Percentiles rank a stretch among this genome's conserved stretches.
These are phyloP conservation scores for Bjerkandera adusta DNA, from an alignment of 1,284 basidiomycete genomes.

Conservation along the genomic window DNA sequence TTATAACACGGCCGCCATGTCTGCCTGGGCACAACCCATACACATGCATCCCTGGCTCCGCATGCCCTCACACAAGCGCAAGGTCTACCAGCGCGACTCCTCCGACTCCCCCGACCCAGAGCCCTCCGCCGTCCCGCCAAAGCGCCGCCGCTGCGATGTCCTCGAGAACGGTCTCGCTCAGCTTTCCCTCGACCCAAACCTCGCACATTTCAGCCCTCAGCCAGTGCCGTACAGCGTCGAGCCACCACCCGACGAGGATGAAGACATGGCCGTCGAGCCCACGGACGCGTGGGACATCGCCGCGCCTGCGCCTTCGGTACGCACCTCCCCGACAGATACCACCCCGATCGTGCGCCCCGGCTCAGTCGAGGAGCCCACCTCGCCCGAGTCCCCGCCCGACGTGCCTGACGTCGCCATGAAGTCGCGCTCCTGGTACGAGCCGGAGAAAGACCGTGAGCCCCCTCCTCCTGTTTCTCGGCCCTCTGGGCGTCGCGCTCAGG, in stretches of 20 bases:
- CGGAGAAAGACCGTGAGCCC: constrained; percentile 67
- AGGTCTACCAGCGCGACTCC: constrained; percentile 27
- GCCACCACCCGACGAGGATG: constrained; percentile 10
- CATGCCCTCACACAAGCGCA: constrained; percentile 47
- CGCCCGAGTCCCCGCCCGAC: constrained; percentile 21
- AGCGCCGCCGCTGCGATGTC: constrained; percentile 47
- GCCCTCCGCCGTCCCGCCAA: constrained; percentile 31
- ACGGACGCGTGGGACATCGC: not conserved
- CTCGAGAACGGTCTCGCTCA: constrained; percentile 59
- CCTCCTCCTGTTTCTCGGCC: constrained; percentile 20
- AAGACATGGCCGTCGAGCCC: not conserved
- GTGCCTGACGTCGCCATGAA: constrained; percentile 57
- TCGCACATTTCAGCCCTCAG: not conserved
- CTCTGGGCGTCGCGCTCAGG: not conserved
- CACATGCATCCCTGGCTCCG: constrained; percentile 56
- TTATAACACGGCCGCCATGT: constrained; percentile 19
- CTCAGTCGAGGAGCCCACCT: constrained; percentile 45
- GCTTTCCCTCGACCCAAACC: constrained; percentile 37
- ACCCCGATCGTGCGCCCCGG: constrained; percentile 32
- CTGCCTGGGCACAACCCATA: constrained; percentile 34
- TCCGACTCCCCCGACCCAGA: constrained; percentile 10
- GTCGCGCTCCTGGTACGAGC: constrained; percentile 61
- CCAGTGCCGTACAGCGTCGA: constrained; percentile 4
- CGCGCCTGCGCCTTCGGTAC: not conserved
- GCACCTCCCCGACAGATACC: not conserved